Percentiles rank a stretch among this genome's conserved stretches.
Evolutionary conservation across 768 basidiomycete species (phyloP).

Genomic region (Naganishia randhawae): DNA sequence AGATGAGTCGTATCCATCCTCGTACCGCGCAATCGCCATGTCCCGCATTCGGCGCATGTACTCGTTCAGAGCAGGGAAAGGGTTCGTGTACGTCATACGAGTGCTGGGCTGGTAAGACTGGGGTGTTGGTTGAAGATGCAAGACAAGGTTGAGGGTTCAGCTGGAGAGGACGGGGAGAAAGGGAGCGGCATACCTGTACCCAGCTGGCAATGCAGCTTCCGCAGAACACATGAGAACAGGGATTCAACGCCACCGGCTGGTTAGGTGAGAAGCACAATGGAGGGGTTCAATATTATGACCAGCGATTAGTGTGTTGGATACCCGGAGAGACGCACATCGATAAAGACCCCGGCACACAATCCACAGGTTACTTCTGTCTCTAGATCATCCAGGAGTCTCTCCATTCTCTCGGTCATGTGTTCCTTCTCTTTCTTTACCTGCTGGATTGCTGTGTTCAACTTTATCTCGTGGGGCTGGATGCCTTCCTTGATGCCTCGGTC

Average conservation of each 20-base stretch:
- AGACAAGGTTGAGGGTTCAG: neutral
- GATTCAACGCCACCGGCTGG: constrained; percentile 20
- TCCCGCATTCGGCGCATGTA: constrained; percentile 3
- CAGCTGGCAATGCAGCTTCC: constrained; percentile 26
- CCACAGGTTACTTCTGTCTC: constrained; percentile 27
- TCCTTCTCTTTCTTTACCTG: neutral
- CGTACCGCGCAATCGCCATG: neutral
- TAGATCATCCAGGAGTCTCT: constrained; percentile 22
- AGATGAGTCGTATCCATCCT: constrained; percentile 18
- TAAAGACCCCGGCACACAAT: constrained; percentile 26
- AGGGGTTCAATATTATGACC: neutral
- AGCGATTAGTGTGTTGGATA: neutral
- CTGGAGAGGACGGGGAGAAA: neutral
- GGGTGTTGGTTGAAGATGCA: neutral
- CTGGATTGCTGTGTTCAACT: neutral
- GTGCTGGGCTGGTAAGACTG: constrained; percentile 26
- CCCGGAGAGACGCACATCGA: constrained; percentile 17
- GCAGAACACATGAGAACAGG: constrained; percentile 27
- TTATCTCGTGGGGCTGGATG: neutral
- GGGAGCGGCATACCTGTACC: constrained; percentile 4
- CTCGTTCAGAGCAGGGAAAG: constrained; percentile 12
- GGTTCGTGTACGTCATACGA: constrained; percentile 22
- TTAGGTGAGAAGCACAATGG: neutral
- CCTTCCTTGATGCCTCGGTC: neutral
- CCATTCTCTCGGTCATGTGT: neutral